phyloP scores from a whole-genome alignment of 2,329 filamentous ascomycete species.

The Botrytis tulipae region DNA sequence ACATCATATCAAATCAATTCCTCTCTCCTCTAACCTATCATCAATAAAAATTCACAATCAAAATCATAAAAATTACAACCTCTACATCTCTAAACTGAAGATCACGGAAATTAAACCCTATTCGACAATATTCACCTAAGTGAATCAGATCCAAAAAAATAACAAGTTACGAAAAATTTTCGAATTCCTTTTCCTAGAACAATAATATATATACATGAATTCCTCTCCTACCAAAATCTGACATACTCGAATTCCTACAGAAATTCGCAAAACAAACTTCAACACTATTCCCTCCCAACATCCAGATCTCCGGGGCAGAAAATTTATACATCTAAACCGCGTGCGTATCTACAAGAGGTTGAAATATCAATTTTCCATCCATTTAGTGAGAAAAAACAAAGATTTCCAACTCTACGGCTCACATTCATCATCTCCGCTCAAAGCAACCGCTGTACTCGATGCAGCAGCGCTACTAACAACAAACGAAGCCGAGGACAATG shows the following conservation, averaged over 20 bases:
- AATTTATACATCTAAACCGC: not conserved
- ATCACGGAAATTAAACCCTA: rapidly evolving
- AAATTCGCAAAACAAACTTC: rapidly evolving
- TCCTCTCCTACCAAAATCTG: not conserved
- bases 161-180: rapidly evolving
- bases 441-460: not conserved
- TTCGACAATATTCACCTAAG: rapidly evolving
- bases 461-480: too few relatives aligned
- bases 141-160: rapidly evolving
- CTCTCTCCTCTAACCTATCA: too few relatives aligned
- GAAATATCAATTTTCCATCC: not conserved
- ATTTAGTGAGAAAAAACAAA: rapidly evolving
- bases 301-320: not conserved
- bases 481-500: too few relatives aligned
- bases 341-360: not conserved
- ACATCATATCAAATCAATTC: too few relatives aligned
- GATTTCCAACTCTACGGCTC: too few relatives aligned
- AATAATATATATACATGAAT: not conserved
- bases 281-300: rapidly evolving
- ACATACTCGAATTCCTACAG: not conserved
- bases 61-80: rapidly evolving
- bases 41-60: rapidly evolving
- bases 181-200: too few relatives aligned
- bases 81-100: rapidly evolving
- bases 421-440: not conserved